These are phyloP conservation scores for Clonostachys byssicola DNA, from an alignment of 2,329 filamentous ascomycete species.

Conservation along the genomic window DNA sequence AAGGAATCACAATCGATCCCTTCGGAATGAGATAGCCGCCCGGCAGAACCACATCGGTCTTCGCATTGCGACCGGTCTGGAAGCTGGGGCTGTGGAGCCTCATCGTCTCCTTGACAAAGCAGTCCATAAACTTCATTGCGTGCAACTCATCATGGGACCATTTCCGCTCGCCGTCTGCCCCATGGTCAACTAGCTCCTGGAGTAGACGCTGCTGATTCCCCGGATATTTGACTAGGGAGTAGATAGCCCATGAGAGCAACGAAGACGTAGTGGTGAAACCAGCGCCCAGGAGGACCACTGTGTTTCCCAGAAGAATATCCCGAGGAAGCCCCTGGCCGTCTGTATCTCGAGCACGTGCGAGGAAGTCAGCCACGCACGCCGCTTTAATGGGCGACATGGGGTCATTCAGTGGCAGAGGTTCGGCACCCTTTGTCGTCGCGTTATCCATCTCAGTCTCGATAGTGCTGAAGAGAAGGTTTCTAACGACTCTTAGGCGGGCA, in stretches of 20 bases:
- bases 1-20: constrained; percentile 47
- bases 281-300: constrained; percentile 50
- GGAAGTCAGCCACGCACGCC: constrained; percentile 37
- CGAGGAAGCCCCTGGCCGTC: constrained; percentile 49
- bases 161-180: constrained; percentile 32
- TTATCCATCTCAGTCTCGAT: constrained; percentile 29
- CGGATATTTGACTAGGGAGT: constrained; percentile 45
- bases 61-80: constrained; percentile 54
- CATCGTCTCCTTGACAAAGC: constrained; percentile 58
- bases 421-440: constrained; percentile 10
- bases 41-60: constrained; percentile 50
- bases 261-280: constrained; percentile 59
- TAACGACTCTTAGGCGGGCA: constrained; percentile 23
- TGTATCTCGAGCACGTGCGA: constrained; percentile 45
- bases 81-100: constrained; percentile 57
- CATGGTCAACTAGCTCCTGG: constrained; percentile 51
- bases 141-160: constrained; percentile 42
- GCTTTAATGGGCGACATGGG: background rate
- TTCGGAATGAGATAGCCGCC: constrained; percentile 53
- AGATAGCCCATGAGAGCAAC: constrained; percentile 54
- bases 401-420: background rate
- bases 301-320: constrained; percentile 11
- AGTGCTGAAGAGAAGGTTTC: constrained; percentile 23
- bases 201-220: constrained; percentile 53
- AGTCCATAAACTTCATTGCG: constrained; percentile 47